Conservation (phyloP, 148 eudicot genomes). For the Silene uniflora region DNA sequence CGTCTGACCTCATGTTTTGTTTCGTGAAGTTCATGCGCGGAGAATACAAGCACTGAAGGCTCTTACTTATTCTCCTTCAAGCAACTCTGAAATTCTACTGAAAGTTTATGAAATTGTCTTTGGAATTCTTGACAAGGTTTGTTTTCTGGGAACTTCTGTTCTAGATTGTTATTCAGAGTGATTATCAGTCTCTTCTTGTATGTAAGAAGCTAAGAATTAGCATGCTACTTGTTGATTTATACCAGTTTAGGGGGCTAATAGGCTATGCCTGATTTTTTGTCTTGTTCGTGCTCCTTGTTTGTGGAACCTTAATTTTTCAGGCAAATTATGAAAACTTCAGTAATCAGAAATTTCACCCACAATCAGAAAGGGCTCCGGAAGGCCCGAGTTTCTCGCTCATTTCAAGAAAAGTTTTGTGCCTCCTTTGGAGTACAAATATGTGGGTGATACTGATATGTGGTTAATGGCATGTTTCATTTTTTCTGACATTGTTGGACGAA, state of each 20-base stretch:
- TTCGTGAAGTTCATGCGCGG: slow-evolving; percentile 80
- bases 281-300: neutral
- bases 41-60: slow-evolving; percentile 96
- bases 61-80: slow-evolving; percentile 89
- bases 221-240: neutral
- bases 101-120: slow-evolving; percentile 87
- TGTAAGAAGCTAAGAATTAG: neutral
- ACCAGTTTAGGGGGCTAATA: neutral
- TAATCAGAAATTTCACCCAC: neutral
- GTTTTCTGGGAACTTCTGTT: slow-evolving; percentile 19
- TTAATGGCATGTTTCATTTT: neutral
- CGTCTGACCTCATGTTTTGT: slow-evolving; percentile 15
- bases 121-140: slow-evolving; percentile 88
- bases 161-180: slow-evolving; percentile 3
- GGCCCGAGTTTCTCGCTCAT: neutral
- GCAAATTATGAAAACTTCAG: neutral
- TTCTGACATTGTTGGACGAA: neutral
- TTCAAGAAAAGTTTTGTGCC: neutral
- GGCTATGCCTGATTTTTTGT: neutral
- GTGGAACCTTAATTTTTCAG: neutral
- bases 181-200: neutral
- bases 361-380: neutral
- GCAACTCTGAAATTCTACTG: slow-evolving; percentile 71
- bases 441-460: slow-evolving; percentile 1
- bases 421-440: neutral